phyloP scores from a whole-genome alignment of 2,329 filamentous ascomycete species.

The Exophiala phaeomuriformis region DNA sequence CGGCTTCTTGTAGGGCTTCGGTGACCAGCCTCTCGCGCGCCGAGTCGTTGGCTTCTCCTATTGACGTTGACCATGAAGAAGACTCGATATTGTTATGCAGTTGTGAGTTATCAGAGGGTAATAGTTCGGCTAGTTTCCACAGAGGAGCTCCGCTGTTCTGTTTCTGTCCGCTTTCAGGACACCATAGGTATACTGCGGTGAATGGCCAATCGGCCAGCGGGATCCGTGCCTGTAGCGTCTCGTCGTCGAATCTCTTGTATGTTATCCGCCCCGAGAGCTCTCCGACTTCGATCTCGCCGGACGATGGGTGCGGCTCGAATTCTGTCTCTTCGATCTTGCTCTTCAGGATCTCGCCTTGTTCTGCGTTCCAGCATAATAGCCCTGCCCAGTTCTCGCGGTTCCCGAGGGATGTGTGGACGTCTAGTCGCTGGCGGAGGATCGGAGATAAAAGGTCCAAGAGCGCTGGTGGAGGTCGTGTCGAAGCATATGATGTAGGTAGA shows the following conservation, averaged over 20 bases:
- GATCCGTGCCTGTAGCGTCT: slow-evolving; percentile 53
- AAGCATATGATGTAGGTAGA: slow-evolving; percentile 54
- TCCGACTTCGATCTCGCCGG: slow-evolving; percentile 57
- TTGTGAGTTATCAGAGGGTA: slow-evolving; percentile 41
- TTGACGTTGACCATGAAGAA: slow-evolving; percentile 46
- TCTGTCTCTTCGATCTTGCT: slow-evolving; percentile 47
- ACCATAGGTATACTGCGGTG: slow-evolving; percentile 54
- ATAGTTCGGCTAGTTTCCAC: slow-evolving; percentile 55
- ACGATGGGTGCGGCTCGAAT: slow-evolving; percentile 58
- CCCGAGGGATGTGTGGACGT: slow-evolving; percentile 46
- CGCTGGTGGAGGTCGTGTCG: slow-evolving; percentile 53
- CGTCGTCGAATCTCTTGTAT: slow-evolving; percentile 54
- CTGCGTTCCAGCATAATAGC: slow-evolving; percentile 52
- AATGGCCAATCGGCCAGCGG: slow-evolving; percentile 50
- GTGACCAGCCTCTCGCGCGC: slow-evolving; percentile 33
- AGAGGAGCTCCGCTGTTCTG: slow-evolving; percentile 45
- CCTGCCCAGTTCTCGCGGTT: slow-evolving; percentile 50
- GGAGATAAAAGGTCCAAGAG: slow-evolving; percentile 56
- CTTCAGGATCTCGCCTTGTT: slow-evolving; percentile 47
- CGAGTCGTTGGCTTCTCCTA: slow-evolving; percentile 49
- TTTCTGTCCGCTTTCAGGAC: slow-evolving; percentile 50
- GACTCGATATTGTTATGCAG: slow-evolving; percentile 39
- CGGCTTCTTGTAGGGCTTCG: slow-evolving; percentile 33
- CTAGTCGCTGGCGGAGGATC: slow-evolving; percentile 55
- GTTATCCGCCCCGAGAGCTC: slow-evolving; percentile 46